Conservation (phyloP, 768 basidiomycete species). For the Termitomyces sp. region DNA sequence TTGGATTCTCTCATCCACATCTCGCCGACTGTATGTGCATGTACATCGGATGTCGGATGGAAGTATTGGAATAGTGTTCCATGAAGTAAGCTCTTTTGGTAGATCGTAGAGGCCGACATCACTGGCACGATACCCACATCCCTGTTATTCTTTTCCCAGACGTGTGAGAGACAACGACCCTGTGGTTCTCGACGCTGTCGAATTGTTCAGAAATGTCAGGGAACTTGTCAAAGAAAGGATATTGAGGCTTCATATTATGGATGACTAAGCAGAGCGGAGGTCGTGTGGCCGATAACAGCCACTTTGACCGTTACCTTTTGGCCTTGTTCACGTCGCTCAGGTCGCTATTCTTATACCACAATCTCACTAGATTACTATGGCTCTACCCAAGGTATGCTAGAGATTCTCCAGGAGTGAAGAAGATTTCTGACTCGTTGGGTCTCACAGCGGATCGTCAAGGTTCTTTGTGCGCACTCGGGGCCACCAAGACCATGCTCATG, state of each 20-base stretch:
- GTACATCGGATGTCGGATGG: too few species aligned
- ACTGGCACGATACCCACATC: background rate
- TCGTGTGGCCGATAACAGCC: slow-evolving; percentile 7
- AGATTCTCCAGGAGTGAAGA: background rate
- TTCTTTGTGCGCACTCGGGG: slow-evolving; percentile 11
- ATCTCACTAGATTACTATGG: slow-evolving; percentile 26
- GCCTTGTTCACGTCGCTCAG: slow-evolving; percentile 1
- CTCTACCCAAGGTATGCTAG: slow-evolving; percentile 49
- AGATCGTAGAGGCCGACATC: background rate
- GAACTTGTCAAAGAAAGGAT: background rate
- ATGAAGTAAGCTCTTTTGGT: too few species aligned
- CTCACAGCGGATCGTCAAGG: slow-evolving; percentile 49
- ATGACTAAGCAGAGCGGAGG: slow-evolving; percentile 13
- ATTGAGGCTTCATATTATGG: too few species aligned
- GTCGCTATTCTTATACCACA: slow-evolving; percentile 7
- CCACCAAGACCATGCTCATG: slow-evolving; percentile 3
- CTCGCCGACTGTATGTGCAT: too few species aligned
- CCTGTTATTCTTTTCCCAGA: background rate
- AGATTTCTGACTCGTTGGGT: background rate
- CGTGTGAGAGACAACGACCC: background rate
- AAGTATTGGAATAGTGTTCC: too few species aligned
- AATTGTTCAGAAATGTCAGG: background rate
- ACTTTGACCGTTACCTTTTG: background rate
- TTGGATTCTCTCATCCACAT: too few species aligned
- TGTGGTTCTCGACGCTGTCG: background rate